Base-by-base conservation (phyloP, 2,329 filamentous ascomycete genomes). In the Colletotrichum sp. region DNA sequence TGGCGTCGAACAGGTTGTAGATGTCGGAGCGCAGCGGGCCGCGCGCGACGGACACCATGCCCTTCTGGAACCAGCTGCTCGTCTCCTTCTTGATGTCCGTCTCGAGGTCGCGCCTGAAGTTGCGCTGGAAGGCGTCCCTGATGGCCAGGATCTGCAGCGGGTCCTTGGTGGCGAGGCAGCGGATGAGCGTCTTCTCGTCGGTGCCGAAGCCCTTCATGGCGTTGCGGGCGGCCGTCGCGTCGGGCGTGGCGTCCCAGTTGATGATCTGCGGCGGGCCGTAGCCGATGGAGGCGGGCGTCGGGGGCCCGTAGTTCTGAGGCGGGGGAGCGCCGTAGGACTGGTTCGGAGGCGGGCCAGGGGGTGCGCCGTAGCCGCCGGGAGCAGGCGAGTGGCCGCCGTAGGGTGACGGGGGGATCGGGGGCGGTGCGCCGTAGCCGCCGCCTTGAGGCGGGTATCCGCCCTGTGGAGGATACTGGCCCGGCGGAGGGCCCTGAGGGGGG, bases 121-220 rank as follows among this genome's bases (percentile, higher is more conserved):
- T 86, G 73, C 91, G 86, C 64, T 92, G 86, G 86, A 94, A 98
- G 4, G 93, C 89, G 9, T 89, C 83, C 72, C 92, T 91, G 67
- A 97, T 88, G 10, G 91, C 87, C 63, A 93, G 90, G 77, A 97
- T 90, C 82, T 98, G 94, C 6, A 96, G 87, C 1, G 96, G 94
- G 77, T 97, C 95, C 77, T 96, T 93, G 78, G 89, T 90, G 4
- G 93, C 86, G 10, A 98, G 87, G 4, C 93, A 86, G 3, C 88
- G 86, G 77, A 98, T 96, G 18, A 98, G 86, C 0, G 90, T 84
- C 80, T 92, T 93, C 83, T 98, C 96, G 80, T 98, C 92, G 0
- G 96, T 98, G 38, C 96, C 96, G 77, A 98, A 95, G 0, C 96
- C 96, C 84, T 98, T 98, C 95, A 98, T 98, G 3, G 96, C 95